A percentile compares a stretch with the other conserved stretches of the same genome.
Conservation (phyloP, 225 moss, liverwort and hornwort genomes). For the Bryum argenteum region DNA sequence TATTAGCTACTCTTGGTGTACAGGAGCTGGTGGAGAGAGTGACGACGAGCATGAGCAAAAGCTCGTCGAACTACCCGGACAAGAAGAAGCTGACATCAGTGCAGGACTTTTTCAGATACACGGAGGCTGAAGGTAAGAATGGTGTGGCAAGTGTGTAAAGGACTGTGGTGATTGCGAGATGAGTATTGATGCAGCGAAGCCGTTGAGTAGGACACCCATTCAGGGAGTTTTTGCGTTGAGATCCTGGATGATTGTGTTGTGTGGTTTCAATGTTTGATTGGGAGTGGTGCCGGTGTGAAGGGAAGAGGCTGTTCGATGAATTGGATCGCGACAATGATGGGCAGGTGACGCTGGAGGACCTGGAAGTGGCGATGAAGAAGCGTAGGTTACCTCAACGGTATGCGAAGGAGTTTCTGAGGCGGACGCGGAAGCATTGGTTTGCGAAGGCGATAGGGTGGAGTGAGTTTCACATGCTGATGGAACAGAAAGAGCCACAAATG, state of each 20-base stretch:
- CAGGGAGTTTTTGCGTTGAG: too few relatives aligned
- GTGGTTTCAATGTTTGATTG: not conserved
- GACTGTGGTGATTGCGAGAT: not conserved
- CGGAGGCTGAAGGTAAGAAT: constrained; percentile 60
- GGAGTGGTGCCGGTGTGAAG: constrained; percentile 33
- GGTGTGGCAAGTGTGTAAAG: too few relatives aligned
- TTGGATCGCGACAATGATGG: constrained; percentile 65
- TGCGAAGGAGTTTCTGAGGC: constrained; percentile 55
- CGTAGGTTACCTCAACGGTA: constrained; percentile 62
- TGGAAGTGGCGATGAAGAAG: constrained; percentile 66
- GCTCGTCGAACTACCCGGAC: constrained; percentile 50
- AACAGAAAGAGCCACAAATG: constrained; percentile 72
- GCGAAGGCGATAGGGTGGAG: constrained; percentile 68
- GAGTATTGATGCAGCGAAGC: not conserved
- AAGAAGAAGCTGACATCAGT: constrained; percentile 71
- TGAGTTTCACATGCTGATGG: constrained; percentile 67
- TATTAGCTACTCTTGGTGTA: constrained; percentile 51
- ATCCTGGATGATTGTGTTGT: too few relatives aligned
- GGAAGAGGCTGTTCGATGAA: constrained; percentile 64
- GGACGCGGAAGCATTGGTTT: constrained; percentile 70
- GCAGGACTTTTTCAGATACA: constrained; percentile 69
- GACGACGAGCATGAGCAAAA: constrained; percentile 44
- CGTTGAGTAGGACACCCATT: too few relatives aligned
- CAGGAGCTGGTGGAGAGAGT: constrained; percentile 60
- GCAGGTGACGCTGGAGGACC: constrained; percentile 66